A percentile compares a stretch with the other conserved stretches of the same genome.
phyloP scores from a whole-genome alignment of 2,329 filamentous ascomycete genomes.

The Phialocephala subalpina region DNA sequence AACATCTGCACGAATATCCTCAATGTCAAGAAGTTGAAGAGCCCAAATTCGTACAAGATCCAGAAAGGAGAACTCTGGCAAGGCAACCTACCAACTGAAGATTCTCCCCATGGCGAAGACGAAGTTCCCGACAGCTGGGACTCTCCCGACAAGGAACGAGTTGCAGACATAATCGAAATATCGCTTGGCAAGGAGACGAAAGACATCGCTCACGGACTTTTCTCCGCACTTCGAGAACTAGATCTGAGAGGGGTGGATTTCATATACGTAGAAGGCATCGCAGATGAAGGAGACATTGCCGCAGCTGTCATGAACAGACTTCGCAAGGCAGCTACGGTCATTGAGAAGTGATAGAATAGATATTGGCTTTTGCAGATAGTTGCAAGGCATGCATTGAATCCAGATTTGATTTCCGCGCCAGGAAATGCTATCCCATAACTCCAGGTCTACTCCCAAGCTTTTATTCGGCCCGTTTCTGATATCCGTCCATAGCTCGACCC shows the following conservation, averaged over 20 bases:
- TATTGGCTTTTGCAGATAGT: not conserved
- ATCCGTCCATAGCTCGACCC: not conserved
- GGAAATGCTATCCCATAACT: conserved; percentile 30
- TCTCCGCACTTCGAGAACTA: conserved; percentile 85
- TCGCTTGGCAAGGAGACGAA: conserved; percentile 74
- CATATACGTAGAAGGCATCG: conserved; percentile 91
- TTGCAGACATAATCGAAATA: conserved; percentile 64
- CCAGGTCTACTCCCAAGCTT: conserved; percentile 28
- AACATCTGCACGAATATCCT: not conserved
- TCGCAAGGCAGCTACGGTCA: conserved; percentile 74
- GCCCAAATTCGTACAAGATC: conserved; percentile 25
- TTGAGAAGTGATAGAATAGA: conserved; percentile 28
- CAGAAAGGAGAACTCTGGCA: conserved; percentile 29
- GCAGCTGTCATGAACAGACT: conserved; percentile 88
- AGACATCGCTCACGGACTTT: conserved; percentile 85
- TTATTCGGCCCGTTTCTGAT: not conserved
- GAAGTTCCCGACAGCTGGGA: conserved; percentile 2
- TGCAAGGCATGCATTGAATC: not conserved
- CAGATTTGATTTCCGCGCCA: conserved; percentile 19
- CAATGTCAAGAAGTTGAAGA: not conserved
- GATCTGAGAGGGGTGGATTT: conserved; percentile 81
- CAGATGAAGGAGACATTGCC: conserved; percentile 80
- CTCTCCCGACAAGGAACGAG: conserved; percentile 11
- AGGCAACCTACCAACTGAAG: not conserved
- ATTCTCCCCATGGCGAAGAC: not conserved